phyloP scores from a whole-genome alignment of 1,284 basidiomycete species.

The Coniophora puteana region DNA sequence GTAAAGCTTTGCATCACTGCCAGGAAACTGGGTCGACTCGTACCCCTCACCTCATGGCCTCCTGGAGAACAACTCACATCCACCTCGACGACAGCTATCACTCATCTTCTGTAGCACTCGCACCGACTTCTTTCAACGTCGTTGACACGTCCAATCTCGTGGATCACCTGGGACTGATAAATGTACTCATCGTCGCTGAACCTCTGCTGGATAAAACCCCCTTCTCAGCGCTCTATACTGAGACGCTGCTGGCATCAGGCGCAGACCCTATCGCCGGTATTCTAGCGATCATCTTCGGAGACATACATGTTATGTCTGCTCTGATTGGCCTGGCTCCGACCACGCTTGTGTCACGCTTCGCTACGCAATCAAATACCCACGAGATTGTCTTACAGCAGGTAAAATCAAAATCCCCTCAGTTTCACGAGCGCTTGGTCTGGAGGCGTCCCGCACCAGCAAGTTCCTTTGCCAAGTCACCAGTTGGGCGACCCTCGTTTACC shows the following conservation, averaged over 20 bases:
- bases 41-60: slow-evolving; percentile 28
- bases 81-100: slow-evolving; percentile 37
- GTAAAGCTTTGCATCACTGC: slow-evolving; percentile 23
- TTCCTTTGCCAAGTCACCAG: slow-evolving; percentile 2
- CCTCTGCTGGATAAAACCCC: slow-evolving; percentile 32
- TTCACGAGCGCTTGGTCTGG: slow-evolving; percentile 42
- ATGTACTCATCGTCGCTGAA: slow-evolving; percentile 37
- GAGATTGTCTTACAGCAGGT: slow-evolving; percentile 30
- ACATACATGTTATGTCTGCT: slow-evolving; percentile 35
- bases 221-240: slow-evolving; percentile 37
- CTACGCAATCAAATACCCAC: slow-evolving; percentile 38
- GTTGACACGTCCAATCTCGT: slow-evolving; percentile 54
- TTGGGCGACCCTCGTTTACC: slow-evolving; percentile 18
- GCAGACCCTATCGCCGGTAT: slow-evolving; percentile 29
- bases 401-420: slow-evolving; percentile 23
- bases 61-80: slow-evolving; percentile 34
- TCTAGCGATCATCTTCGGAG: slow-evolving; percentile 31
- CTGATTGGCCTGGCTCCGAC: slow-evolving; percentile 40
- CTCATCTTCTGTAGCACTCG: slow-evolving; percentile 12
- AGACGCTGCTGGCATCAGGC: slow-evolving; percentile 30
- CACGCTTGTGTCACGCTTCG: slow-evolving; percentile 38
- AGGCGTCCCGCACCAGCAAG: slow-evolving; percentile 29
- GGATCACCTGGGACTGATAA: slow-evolving; percentile 48
- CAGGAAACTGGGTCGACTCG: slow-evolving; percentile 13
- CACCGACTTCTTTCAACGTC: slow-evolving; percentile 43